Evolutionary conservation across 2,329 filamentous ascomycete species (phyloP).

Genomic region (Microdochium nivale): DNA sequence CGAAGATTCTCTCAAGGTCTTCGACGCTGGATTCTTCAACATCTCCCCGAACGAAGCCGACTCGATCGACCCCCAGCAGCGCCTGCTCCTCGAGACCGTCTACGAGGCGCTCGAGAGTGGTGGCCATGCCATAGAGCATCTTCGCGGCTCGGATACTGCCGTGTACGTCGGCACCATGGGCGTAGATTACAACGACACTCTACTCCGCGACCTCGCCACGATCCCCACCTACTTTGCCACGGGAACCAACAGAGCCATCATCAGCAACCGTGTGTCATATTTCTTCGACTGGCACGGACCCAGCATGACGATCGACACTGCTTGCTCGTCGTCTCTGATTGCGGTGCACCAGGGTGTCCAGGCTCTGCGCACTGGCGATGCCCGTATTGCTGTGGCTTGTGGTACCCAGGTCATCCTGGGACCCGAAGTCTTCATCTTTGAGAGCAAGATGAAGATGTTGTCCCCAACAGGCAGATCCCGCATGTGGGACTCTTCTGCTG

Average conservation of each 20-base stretch:
- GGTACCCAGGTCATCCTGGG: too few species aligned
- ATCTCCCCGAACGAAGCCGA: neutral
- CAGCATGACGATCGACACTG: conserved; percentile 25
- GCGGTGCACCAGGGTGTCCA: too few species aligned
- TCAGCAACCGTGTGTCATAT: conserved; percentile 10
- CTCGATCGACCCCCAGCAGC: neutral
- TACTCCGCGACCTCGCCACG: neutral
- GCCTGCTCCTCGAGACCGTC: neutral
- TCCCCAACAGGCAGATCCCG: conserved; percentile 11
- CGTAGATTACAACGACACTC: neutral
- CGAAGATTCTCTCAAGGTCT: neutral
- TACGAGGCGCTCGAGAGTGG: neutral
- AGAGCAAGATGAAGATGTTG: too few species aligned
- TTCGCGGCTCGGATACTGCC: neutral
- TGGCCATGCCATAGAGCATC: neutral
- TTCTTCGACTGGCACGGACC: conserved; percentile 13
- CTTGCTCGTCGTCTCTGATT: conserved; percentile 29
- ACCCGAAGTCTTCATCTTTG: too few species aligned
- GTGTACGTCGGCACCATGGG: neutral
- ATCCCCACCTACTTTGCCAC: too few species aligned
- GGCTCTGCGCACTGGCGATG: too few species aligned
- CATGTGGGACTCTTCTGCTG: conserved; percentile 25
- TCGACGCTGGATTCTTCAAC: neutral
- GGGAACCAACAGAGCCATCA: neutral
- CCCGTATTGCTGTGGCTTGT: too few species aligned